Evolutionary conservation across 129 eudicot genomes (phyloP).

Genomic region (Tanacetum coccineum): DNA sequence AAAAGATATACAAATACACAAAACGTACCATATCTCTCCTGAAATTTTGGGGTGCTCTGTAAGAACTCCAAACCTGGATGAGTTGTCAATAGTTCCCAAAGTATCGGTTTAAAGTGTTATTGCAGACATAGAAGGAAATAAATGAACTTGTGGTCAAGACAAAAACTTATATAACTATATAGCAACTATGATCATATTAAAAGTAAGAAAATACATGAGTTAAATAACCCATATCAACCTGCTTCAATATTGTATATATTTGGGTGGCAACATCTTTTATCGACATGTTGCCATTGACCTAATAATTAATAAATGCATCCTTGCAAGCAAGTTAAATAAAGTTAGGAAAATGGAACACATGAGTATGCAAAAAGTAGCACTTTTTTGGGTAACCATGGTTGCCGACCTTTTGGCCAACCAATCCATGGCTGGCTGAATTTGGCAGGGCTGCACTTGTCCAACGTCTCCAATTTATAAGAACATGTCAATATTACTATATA

Average conservation of each 20-base stretch:
- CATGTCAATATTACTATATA: too few species aligned
- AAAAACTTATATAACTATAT: background rate
- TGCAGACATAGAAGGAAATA: constrained; percentile 10
- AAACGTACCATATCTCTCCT: constrained; percentile 17
- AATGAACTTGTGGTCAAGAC: background rate
- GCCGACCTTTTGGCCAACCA: too few species aligned
- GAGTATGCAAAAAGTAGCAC: background rate
- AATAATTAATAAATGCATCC: constrained; percentile 87
- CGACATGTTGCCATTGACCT: constrained; percentile 83
- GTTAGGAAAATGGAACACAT: background rate
- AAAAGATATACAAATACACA: background rate
- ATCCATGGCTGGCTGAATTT: too few species aligned
- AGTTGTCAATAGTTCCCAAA: constrained; percentile 11
- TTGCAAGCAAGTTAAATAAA: constrained; percentile 31
- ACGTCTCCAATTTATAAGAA: too few species aligned
- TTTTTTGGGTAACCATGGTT: too few species aligned
- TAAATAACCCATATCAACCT: constrained; percentile 61
- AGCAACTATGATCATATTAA: background rate
- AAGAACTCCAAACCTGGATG: constrained; percentile 12
- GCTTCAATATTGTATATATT: constrained; percentile 69
- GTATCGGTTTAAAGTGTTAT: constrained; percentile 40
- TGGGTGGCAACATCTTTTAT: constrained; percentile 72
- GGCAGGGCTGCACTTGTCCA: too few species aligned
- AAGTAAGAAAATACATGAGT: constrained; percentile 50
- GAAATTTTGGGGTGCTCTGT: constrained; percentile 8